phyloP scores from a whole-genome alignment of 352 stramenopile species.

The Pythium dissotocum region DNA sequence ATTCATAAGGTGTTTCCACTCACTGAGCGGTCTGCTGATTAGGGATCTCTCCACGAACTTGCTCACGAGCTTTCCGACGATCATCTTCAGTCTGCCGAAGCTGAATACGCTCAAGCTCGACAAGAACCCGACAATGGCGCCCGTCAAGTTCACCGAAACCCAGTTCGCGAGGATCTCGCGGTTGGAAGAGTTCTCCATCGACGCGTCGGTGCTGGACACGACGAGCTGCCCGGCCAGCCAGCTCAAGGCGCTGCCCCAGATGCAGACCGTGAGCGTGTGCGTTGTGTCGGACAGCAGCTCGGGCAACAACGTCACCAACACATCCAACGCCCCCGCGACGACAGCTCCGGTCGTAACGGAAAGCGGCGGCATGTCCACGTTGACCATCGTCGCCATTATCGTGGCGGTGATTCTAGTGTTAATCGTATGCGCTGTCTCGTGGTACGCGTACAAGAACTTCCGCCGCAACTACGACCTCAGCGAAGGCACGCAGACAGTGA shows the following conservation, averaged over 20 bases:
- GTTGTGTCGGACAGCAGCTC: slow-evolving; percentile 9
- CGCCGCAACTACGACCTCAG: not conserved
- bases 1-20: not conserved
- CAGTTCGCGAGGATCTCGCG: slow-evolving; percentile 10
- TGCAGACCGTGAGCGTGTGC: slow-evolving; percentile 6
- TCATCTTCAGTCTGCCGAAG: slow-evolving; percentile 14
- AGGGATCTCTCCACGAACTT: slow-evolving; percentile 26
- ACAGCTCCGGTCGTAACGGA: not conserved
- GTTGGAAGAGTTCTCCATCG: slow-evolving; percentile 19
- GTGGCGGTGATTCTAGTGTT: slow-evolving; percentile 4
- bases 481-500: not conserved
- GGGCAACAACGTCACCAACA: not conserved
- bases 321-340: not conserved
- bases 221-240: slow-evolving; percentile 15
- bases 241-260: not conserved
- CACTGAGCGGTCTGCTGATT: not conserved
- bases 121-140: slow-evolving; percentile 20
- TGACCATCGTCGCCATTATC: slow-evolving; percentile 2
- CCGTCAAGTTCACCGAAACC: slow-evolving; percentile 8
- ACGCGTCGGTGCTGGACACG: slow-evolving; percentile 11
- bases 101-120: slow-evolving; percentile 18
- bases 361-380: slow-evolving; percentile 4
- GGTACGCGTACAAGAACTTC: slow-evolving; percentile 7
- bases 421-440: not conserved
- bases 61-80: slow-evolving; percentile 13